Base-by-base conservation (phyloP, 352 stramenopile species). In the Pythium oligandrum region DNA sequence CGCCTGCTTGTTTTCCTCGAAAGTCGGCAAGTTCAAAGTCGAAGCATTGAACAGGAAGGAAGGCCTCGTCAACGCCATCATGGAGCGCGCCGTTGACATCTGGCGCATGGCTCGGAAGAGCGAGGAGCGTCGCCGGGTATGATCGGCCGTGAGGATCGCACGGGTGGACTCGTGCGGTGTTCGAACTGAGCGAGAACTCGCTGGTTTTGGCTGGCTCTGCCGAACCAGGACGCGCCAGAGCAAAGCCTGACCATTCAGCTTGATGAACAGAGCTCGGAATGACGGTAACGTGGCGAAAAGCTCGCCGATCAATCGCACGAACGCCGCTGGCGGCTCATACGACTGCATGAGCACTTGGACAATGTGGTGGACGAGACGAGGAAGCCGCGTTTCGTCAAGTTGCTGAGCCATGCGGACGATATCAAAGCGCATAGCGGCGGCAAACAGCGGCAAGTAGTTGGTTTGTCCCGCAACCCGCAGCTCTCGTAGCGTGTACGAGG, bases 241-340 rank as follows among this genome's bases (percentile, higher is more conserved):
- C 31, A 72, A 35, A 3, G 36, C 51, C 6, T 53, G 50, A 9
- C 74, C 73, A 42, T 83, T 63, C 8, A 76, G 69, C 48, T 66
- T 71, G 10, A 79, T 33, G 40, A 88, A 84, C 5, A 81, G 58
- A 4, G 50, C 45, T 7, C 66, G 59, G 35, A 88, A 88, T 8
- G 63, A 44, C 0, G 60, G 60, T 31, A 51, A 66, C 26, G 73
- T 40, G 9, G 55, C 53, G 46, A 67, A 53, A 4, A 88, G 52
- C 44, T 81, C 73, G 6, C 71, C 64, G 40, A 85, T 57, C 3
- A 84, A 46, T 12, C 72, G 61, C 1, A 79, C 62, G 8, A 83
- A 57, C 36, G 63, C 62, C 3, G 53, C 37, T 3, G 77, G 74
- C 2, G 83, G 49, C 26, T 58, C 59, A 17, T 64, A 57, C 6